A percentile compares a stretch with the other conserved stretches of the same genome.
Evolutionary conservation across 106 monocot genomes (phyloP).

Genomic region (Acorus gramineus): DNA sequence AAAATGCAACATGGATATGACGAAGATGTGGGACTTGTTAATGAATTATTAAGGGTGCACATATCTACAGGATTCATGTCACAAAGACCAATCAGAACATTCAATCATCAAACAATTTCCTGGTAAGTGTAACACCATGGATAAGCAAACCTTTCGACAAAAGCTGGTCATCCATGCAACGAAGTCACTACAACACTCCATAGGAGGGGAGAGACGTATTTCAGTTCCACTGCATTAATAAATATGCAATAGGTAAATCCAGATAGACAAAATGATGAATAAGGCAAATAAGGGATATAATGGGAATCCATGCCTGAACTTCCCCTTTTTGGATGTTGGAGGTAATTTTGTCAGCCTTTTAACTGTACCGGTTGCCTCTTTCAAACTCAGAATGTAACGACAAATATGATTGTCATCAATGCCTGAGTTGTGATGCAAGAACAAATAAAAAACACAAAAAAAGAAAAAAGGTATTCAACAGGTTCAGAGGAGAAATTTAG

Average conservation of each 20-base stretch:
- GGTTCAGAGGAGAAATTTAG: too few species aligned
- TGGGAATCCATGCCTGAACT: slow-evolving; percentile 35
- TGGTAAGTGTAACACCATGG: too few species aligned
- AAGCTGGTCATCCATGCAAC: slow-evolving; percentile 30
- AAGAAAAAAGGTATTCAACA: too few species aligned
- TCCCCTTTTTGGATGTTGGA: slow-evolving; percentile 33
- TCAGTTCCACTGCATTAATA: slow-evolving; percentile 56
- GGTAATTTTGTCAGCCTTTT: slow-evolving; percentile 28
- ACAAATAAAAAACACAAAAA: too few species aligned
- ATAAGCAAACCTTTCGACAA: slow-evolving; percentile 35
- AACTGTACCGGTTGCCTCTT: slow-evolving; percentile 14
- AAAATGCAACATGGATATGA: too few species aligned
- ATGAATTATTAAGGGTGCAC: too few species aligned
- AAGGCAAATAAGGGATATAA: background rate
- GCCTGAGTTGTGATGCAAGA: slow-evolving; percentile 17
- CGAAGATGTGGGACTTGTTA: too few species aligned
- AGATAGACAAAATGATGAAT: background rate
- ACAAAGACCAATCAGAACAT: too few species aligned
- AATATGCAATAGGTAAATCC: background rate
- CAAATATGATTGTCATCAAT: slow-evolving; percentile 42
- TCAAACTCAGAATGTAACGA: slow-evolving; percentile 31
- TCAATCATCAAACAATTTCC: too few species aligned
- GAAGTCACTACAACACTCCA: slow-evolving; percentile 26
- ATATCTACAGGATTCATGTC: too few species aligned
- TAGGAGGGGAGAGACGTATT: slow-evolving; percentile 21